Percentiles rank a stretch among this genome's conserved stretches.
phyloP scores from a whole-genome alignment of 306 rosid genomes.

The Gastrolobium bilobum region DNA sequence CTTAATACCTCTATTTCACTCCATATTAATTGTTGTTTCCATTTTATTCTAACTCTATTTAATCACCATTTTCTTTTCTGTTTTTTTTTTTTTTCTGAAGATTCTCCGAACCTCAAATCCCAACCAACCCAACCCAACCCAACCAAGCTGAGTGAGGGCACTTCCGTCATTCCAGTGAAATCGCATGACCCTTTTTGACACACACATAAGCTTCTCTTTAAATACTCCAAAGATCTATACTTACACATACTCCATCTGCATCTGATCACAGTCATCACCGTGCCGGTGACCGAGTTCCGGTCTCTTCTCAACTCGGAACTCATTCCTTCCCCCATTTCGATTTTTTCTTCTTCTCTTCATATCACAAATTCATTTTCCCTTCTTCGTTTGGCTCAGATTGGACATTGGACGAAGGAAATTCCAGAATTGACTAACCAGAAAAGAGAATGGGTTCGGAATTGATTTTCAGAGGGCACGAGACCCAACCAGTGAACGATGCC shows the following conservation, averaged over 20 bases:
- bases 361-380: conserved; percentile 4
- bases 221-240: conserved; percentile 37
- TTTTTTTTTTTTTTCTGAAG: neutral
- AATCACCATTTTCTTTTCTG: neutral
- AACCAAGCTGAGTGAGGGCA: conserved; percentile 42
- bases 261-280: conserved; percentile 15
- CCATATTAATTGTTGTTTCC: neutral
- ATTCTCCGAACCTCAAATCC: neutral
- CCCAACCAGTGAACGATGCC: conserved; percentile 60
- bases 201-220: conserved; percentile 35
- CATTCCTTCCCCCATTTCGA: neutral
- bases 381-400: neutral
- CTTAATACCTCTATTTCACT: neutral
- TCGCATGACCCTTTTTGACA: neutral
- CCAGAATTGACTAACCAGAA: neutral
- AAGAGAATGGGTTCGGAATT: conserved; percentile 66
- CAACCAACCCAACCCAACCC: conserved; percentile 46
- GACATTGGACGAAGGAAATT: conserved; percentile 4
- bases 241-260: neutral
- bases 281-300: conserved; percentile 52
- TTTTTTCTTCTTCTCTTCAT: neutral
- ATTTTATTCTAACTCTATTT: neutral
- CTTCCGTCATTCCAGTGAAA: conserved; percentile 30
- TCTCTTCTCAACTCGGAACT: conserved; percentile 44
- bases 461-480: conserved; percentile 85